phyloP scores from a whole-genome alignment of 2,329 filamentous ascomycete species.

The Macrophomina phaseolina region DNA sequence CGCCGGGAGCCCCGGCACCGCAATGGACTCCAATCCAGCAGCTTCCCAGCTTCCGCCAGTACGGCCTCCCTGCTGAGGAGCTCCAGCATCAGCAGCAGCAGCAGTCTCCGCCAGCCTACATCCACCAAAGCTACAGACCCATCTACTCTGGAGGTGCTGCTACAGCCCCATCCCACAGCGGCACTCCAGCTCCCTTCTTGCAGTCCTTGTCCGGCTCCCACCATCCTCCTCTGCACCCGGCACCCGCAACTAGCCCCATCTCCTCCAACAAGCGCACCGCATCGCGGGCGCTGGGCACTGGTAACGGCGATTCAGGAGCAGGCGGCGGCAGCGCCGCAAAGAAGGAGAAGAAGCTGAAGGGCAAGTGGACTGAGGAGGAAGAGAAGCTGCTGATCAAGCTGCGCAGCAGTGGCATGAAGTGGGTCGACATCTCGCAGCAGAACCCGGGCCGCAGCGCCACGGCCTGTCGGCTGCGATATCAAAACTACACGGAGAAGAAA shows the following conservation, averaged over 20 bases:
- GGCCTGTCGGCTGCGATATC: constrained; percentile 92
- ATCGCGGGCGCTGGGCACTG: constrained; percentile 41
- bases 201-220: constrained; percentile 3
- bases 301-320: constrained; percentile 36
- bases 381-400: constrained; percentile 93
- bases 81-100: constrained; percentile 42
- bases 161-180: constrained; percentile 26
- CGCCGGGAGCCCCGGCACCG: constrained; percentile 2
- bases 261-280: constrained; percentile 42
- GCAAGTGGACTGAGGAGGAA: constrained; percentile 94
- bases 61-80: constrained; percentile 38
- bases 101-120: constrained; percentile 18
- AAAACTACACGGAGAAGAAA: constrained; percentile 92
- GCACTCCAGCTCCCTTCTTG: constrained; percentile 30
- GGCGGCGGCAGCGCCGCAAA: constrained; percentile 38
- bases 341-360: constrained; percentile 57
- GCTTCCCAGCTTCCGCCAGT: neutral
- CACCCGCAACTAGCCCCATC: constrained; percentile 44
- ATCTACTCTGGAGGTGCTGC: constrained; percentile 38
- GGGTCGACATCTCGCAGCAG: constrained; percentile 95
- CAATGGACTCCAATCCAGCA: constrained; percentile 18
- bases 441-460: constrained; percentile 91
- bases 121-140: constrained; percentile 42
- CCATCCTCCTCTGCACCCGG: constrained; percentile 44
- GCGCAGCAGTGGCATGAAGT: constrained; percentile 91